phyloP scores from a whole-genome alignment of 2,329 filamentous ascomycete species.

The Trichoderma atrobrunneum region DNA sequence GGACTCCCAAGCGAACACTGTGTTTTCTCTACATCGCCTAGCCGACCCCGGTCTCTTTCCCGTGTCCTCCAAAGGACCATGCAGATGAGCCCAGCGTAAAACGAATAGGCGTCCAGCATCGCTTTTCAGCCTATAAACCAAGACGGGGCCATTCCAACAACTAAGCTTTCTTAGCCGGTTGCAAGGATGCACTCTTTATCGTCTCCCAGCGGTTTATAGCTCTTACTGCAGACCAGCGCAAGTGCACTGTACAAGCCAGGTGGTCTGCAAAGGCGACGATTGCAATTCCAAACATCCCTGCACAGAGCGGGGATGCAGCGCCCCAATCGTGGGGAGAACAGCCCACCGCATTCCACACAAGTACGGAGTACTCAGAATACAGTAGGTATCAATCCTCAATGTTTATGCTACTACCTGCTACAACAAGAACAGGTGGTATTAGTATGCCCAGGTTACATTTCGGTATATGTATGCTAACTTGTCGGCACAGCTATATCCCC shows the following conservation, averaged over 20 bases:
- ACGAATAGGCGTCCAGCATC: constrained; percentile 2
- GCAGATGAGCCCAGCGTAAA: not conserved
- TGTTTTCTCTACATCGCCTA: not conserved
- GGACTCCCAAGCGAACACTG: not conserved
- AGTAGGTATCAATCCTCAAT: not conserved
- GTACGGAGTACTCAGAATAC: not conserved
- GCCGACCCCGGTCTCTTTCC: not conserved
- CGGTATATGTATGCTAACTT: not conserved
- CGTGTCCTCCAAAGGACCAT: not conserved
- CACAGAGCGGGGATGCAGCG: not conserved
- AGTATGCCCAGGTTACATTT: not conserved
- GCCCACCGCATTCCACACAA: not conserved
- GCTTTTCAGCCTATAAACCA: constrained; percentile 10
- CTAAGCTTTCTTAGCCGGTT: not conserved
- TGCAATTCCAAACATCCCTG: constrained; percentile 9
- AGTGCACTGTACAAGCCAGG: not conserved
- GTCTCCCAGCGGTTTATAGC: not conserved
- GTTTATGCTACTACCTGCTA: not conserved
- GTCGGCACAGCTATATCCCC: not conserved
- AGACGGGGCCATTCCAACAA: not conserved
- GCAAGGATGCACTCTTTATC: not conserved
- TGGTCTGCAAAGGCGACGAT: constrained; percentile 9
- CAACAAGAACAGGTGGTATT: not conserved
- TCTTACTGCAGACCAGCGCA: not conserved
- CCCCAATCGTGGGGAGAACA: constrained; percentile 1